A percentile compares a stretch with the other conserved stretches of the same genome.
Conservation (phyloP, 768 basidiomycete genomes). For the Asterophora parasitica region DNA sequence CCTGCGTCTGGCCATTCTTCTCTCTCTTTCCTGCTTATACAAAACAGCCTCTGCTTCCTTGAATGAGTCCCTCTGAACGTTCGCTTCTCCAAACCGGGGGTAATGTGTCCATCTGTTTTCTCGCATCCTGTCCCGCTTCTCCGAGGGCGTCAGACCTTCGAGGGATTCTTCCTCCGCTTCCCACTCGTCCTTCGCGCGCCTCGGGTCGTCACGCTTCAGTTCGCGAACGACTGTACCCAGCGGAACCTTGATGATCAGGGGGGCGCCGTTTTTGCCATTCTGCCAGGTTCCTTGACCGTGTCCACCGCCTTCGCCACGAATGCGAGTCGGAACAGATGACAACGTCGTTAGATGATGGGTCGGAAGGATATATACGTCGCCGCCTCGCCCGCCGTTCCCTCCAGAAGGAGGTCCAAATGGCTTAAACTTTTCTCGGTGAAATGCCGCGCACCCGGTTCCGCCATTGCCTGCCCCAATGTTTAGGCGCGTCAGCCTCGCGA, state of each 20-base stretch:
- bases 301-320: slow-evolving; percentile 61
- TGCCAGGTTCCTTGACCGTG: slow-evolving; percentile 85
- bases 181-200: slow-evolving; percentile 63
- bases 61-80: slow-evolving; percentile 60
- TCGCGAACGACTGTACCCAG: slow-evolving; percentile 87
- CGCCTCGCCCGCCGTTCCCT: slow-evolving; percentile 87
- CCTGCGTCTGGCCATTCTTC: slow-evolving; percentile 41
- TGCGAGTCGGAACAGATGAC: slow-evolving; percentile 60
- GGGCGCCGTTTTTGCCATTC: slow-evolving; percentile 72
- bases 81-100: slow-evolving; percentile 59
- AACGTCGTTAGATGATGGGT: slow-evolving; percentile 76
- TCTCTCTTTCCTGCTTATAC: slow-evolving; percentile 58
- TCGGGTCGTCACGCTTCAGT: slow-evolving; percentile 59
- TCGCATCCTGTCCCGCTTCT: slow-evolving; percentile 55
- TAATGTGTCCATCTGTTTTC: slow-evolving; percentile 78
- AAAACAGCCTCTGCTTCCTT: slow-evolving; percentile 62
- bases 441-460: slow-evolving; percentile 89
- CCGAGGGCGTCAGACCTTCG: slow-evolving; percentile 39
- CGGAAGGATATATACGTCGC: slow-evolving; percentile 81
- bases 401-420: slow-evolving; percentile 88
- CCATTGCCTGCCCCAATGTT: slow-evolving; percentile 59
- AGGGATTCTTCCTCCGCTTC: slow-evolving; percentile 65
- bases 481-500: slow-evolving; percentile 1
- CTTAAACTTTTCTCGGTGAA: slow-evolving; percentile 85
- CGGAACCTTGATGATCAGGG: slow-evolving; percentile 77